Conservation (phyloP, 371 early-diverging fungal genomes). For the Zopfochytrium polystomum region DNA sequence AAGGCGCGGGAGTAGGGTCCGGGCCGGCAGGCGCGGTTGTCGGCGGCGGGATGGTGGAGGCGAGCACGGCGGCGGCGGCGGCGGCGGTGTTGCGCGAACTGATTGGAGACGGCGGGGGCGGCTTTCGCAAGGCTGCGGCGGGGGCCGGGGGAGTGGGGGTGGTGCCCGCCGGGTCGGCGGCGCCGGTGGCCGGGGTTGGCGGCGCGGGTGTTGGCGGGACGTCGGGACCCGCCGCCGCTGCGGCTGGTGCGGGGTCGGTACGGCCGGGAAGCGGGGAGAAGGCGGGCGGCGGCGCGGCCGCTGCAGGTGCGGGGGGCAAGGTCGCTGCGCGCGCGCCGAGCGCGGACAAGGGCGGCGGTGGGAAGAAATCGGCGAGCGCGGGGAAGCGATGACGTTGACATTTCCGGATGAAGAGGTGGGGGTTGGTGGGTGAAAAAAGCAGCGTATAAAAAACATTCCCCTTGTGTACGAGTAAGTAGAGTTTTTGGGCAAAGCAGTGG, state of each 20-base stretch:
- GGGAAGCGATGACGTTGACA: too few species aligned
- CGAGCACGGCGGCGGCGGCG: too few species aligned
- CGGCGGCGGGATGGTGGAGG: too few species aligned
- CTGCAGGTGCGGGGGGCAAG: background rate
- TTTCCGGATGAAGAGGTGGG: too few species aligned
- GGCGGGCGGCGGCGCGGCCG: background rate
- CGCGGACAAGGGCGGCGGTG: background rate
- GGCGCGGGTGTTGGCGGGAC: background rate
- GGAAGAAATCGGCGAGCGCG: too few species aligned
- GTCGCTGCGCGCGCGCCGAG: background rate
- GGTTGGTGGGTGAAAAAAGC: too few species aligned
- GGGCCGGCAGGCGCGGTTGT: too few species aligned
- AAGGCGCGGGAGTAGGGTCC: too few species aligned
- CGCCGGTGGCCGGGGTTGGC: background rate
- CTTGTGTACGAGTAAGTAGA: too few species aligned
- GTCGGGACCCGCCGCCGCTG: background rate
- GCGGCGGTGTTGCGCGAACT: conserved; percentile 22
- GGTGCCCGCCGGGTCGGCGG: background rate
- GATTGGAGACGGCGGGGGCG: conserved; percentile 19
- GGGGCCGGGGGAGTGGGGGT: background rate
- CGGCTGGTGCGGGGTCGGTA: background rate
- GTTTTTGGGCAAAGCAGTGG: too few species aligned
- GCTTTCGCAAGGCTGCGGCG: background rate
- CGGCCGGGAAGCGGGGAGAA: background rate
- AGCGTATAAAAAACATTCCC: too few species aligned